Evolutionary conservation across 805 yeast genomes (phyloP), one percentile per base, ranked within the genome.

Genomic region (Candida cerambycidarum): DNA sequence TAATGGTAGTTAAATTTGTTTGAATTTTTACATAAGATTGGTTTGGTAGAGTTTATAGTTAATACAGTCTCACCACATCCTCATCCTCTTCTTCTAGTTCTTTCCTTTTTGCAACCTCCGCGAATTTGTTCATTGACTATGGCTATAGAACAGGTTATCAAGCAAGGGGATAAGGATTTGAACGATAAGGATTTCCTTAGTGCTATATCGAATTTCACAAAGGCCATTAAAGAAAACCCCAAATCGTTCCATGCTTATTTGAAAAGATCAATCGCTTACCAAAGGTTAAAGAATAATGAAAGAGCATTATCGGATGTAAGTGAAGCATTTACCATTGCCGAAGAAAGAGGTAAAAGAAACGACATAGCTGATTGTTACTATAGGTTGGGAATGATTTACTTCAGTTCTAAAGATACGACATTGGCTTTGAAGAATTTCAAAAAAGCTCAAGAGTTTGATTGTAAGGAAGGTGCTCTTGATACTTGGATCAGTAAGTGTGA

Each of bases 311-410:
- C 62, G 2, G 76, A 74, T 52, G 68, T 79, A 24, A 50, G 64
- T 4, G 59, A 62, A 24, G 82, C 85, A 0, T 59, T 71, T 32
- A 51, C 57, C 2, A 51, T 74, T 23, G 83, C 84, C 1, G 63
- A 66, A 31, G 61, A 58, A 5, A 57, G 74, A 28, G 79, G 79
- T 0, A 75, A 69, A 43, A 57, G 79, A 38, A 58, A 58, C 2
- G 73, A 73, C 17, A 69, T 78, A 27, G 79, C 76, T 1, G 53
- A 65, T 14, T 72, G 78, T 25, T 67, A 75, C 51, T 79, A 74
- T 51, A 63, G 79, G 16, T 61, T 72, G 39, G 80, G 79, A 4
- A 60, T 80, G 43, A 48, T 65, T 13, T 65, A 63, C 44, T 80
- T 68, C 55, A 64, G 67, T 30, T 58, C 62, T 42, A 79, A 77